Conservation (phyloP, 257 asterid species). For the Verbascum thapsus region DNA sequence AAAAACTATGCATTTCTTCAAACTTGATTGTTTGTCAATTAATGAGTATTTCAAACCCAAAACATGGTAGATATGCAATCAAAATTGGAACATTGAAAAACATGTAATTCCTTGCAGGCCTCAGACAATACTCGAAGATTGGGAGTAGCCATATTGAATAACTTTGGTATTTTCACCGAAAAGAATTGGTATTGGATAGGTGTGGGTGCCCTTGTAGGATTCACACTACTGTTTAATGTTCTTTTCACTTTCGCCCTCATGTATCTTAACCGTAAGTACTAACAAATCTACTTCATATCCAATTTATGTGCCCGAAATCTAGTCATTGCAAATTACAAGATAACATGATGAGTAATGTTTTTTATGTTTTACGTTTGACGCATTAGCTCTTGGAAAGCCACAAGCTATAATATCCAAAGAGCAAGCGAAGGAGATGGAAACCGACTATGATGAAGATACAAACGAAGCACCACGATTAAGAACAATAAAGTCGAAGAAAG, state of each 20-base stretch:
- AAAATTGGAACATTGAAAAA: no score
- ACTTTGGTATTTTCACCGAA: conserved; percentile 46
- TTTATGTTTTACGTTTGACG: not conserved
- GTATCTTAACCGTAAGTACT: conserved; percentile 67
- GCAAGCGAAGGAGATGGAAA: conserved; percentile 70
- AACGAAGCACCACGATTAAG: conserved; percentile 49
- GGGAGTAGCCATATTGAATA: conserved; percentile 50
- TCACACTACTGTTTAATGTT: conserved; percentile 57
- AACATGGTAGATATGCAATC: no score
- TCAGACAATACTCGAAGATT: conserved; percentile 43
- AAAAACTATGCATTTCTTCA: not conserved
- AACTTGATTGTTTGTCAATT: no score
- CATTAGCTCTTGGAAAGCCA: conserved; percentile 76
- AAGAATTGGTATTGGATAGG: conserved; percentile 70
- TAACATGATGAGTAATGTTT: not conserved
- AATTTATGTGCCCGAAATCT: no score
- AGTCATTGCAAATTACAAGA: no score
- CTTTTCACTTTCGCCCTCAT: conserved; percentile 61
- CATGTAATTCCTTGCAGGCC: conserved; percentile 39
- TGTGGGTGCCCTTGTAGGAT: conserved; percentile 56
- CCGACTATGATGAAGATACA: conserved; percentile 38
- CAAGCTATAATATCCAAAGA: conserved; percentile 88
- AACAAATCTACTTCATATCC: not conserved
- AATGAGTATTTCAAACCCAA: no score
- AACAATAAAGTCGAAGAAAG: conserved; percentile 52